Evolutionary conservation across 441 rosid species (phyloP), one percentile per base, ranked within the genome.

Genomic region (Populus hybrid): DNA sequence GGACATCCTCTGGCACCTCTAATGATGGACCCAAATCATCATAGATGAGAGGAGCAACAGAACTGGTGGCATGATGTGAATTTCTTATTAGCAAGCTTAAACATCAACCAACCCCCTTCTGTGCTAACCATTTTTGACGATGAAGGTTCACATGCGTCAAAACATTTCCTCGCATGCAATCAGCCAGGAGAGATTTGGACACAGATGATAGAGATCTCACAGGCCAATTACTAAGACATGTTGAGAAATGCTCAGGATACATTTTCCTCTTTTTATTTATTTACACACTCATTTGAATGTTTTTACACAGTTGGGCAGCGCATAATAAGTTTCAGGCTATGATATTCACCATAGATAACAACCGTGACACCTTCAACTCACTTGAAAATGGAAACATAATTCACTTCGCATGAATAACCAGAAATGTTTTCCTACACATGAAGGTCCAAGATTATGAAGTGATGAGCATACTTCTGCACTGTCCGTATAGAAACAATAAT

Each of bases 1-100:
- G 16, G 34, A 38, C 10, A 9, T 85, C 82, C 59, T 21, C 75
- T 1, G 69, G 77, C 36, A 34, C n/a, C 24, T 68, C 23, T 1
- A 23, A 40, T 24, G 34, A 42, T 70, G 16, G 26, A 70, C 32
- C 73, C n/a, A 24, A 6, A 42, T 40, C 73, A 46, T 71, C 35
- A 72, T 20, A 53, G 46, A 21, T 20, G 23, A 18, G 10, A 70
- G 23, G 34, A 70, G 21, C 73, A 70, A 16, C 20, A 23, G 34
- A 7, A 70, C 30, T 9, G 12, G 26, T 6, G 18, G 10, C 12
- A 63, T 30, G 18, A 59, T 36, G 24, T 5, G 21, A 66, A 35
- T 28, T 35, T 57, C 74, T 42, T 46, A 63, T 24, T 18, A 71
- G 53, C 38, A 26, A 18, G 63, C 64, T 24, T 72, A 65, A 18